Evolutionary conservation across 495 filamentous ascomycete genomes (phyloP).

Genomic region (Podospora sp.): DNA sequence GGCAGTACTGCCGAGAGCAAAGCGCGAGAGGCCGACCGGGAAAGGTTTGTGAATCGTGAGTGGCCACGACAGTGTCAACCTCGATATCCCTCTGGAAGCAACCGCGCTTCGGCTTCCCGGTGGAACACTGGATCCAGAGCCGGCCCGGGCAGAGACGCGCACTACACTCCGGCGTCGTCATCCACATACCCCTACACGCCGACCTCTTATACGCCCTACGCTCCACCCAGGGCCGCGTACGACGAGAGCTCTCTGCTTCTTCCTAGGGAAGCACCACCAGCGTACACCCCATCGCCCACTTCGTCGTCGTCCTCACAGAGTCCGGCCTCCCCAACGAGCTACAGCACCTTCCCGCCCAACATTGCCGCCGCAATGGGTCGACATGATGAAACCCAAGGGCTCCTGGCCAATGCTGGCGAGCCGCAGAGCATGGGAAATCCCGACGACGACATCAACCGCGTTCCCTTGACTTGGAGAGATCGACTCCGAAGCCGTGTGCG

Average conservation of each 20-base stretch:
- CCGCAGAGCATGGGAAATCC: conserved; percentile 47
- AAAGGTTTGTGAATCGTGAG: conserved; percentile 26
- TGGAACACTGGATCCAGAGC: not conserved
- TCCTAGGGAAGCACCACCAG: conserved; percentile 49
- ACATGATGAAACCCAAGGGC: conserved; percentile 39
- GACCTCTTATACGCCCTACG: conserved; percentile 31
- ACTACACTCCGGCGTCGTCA: conserved; percentile 28
- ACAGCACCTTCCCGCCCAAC: conserved; percentile 42
- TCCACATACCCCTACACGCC: conserved; percentile 26
- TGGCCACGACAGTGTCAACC: not conserved
- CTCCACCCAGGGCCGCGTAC: conserved; percentile 17
- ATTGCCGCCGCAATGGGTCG: conserved; percentile 39
- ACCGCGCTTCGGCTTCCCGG: conserved; percentile 3
- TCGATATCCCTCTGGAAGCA: conserved; percentile 1
- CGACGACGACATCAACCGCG: not conserved
- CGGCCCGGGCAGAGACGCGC: conserved; percentile 21
- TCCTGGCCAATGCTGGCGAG: conserved; percentile 34
- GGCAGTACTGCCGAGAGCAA: conserved; percentile 42
- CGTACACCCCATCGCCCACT: conserved; percentile 47
- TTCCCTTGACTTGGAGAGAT: conserved; percentile 31
- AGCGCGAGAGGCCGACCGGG: conserved; percentile 42
- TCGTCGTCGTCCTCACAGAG: conserved; percentile 26
- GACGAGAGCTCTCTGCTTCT: conserved; percentile 30
- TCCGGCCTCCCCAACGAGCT: conserved; percentile 28
- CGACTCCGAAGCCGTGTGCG: conserved; percentile 35